Evolutionary conservation across 2,329 filamentous ascomycete genomes (phyloP), one percentile per base, ranked within the genome.

Genomic region (Polychaeton citri): DNA sequence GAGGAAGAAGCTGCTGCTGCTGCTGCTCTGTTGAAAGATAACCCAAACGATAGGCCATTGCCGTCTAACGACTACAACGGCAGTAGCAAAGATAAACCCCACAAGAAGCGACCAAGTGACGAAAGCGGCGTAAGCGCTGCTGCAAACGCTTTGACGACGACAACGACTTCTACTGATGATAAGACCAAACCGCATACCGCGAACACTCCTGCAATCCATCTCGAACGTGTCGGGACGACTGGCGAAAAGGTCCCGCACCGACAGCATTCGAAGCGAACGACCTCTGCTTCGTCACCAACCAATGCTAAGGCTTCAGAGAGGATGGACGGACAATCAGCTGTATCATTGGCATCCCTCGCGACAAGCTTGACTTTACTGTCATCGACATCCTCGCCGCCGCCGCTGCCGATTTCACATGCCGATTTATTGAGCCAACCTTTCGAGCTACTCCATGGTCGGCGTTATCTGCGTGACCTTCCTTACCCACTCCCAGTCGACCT

Each of bases 401-500:
- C n/a, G n/a, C n/a, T n/a, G n/a, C n/a, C n/a, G n/a, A n/a, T n/a
- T n/a, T 28, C 24, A 5, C 24, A 28, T 26, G 30, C 37, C 30
- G 30, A 35, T 13, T 16, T 42, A 5, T 34, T 39, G n/a, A 28
- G 31, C 19, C 38, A 43, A 17, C 43, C 43, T 2, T 81, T 87
- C 50, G 63, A 81, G 45, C 63, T 78, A 44, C 77, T 80, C 50
- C 79, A 90, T 63, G 84, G 84, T 35, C 80, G 86, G 39, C 80
- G 80, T 32, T 95, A 88, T 60, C 72, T 92, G 44, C 76, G 81
- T 53, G 83, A 93, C 51, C 65, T 82, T 19, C 63, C 74, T 6
- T 95, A 96, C 50, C 85, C 85, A n/a, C 67, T 95, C 2, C 88
- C 88, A 26, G 80, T 81, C 62, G 88, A 95, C 61, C 71, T 94